Evolutionary conservation across 306 rosid genomes (phyloP), one percentile per base, ranked within the genome.

Genomic region (Sesbania bispinosa): DNA sequence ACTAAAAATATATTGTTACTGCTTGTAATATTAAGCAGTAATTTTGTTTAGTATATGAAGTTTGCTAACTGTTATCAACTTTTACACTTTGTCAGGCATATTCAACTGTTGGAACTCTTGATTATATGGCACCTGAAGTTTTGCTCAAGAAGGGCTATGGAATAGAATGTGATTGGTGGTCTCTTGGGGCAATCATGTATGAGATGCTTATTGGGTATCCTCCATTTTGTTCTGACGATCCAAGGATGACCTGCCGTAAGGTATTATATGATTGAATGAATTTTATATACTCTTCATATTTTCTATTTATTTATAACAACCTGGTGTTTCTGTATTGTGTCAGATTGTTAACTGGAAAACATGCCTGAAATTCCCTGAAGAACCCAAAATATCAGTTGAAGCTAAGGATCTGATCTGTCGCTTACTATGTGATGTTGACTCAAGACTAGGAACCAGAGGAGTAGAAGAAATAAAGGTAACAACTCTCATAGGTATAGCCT

Each of bases 81-180:
- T 66, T 23, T 65, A 64, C 60, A 51, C 38, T 71, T 62, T 23
- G 66, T 43, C 74, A 95, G 99, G 99, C 99, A 24, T 95, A 82
- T 86, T 95, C 99, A 60, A 95, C 99, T 10, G 99, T 95, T 68
- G 99, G 99, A 74, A 95, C 99, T 65, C 97, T 95, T 78, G 99
- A 95, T 83, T 95, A 95, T 74, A 95, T 95, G 99, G 99, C 99
- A 39, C 99, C 99, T 24, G 99, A 95, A 82, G 93, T 95, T 61
- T 70, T 95, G 86, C 90, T 95, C 65, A 95, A 91, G 90, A 95
- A 95, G 79, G 99, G 99, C 38, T 95, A 91, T 71, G 99, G 96
- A 74, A 89, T 95, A 15, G 99, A 95, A 82, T 95, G 99, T 75
- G 99, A 95, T 84, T 95, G 99, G 99, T 95, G 99, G 99, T 95